These are phyloP conservation scores for Heliamphora exappendiculata DNA, from an alignment of 148 eudicot genomes.

Conservation along the genomic window DNA sequence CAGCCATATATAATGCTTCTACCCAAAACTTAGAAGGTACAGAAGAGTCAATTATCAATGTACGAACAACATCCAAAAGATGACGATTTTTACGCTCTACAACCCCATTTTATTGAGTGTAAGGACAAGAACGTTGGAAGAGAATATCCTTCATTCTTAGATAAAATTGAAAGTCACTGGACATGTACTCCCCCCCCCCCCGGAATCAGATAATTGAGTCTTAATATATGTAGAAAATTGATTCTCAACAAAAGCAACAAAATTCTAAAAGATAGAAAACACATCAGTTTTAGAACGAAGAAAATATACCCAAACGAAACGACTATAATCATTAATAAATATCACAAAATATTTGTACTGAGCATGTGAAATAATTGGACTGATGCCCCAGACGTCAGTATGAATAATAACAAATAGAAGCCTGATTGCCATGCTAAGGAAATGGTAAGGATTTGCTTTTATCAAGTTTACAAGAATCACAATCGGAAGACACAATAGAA, in stretches of 20 bases:
- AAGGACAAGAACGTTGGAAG: background rate
- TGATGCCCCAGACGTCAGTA: conserved; percentile 8
- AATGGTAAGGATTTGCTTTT: background rate
- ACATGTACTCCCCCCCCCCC: background rate
- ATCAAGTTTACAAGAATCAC: background rate
- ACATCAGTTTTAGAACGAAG: background rate
- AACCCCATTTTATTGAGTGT: conserved; percentile 3
- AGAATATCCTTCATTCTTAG: background rate
- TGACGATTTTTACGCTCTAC: background rate
- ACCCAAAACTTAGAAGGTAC: background rate
- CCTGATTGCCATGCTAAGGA: background rate
- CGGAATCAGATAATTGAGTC: background rate
- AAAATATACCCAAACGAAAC: background rate
- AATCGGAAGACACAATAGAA: background rate
- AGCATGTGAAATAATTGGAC: background rate
- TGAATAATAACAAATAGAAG: background rate
- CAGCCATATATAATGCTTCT: background rate
- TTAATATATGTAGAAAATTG: background rate
- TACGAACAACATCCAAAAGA: background rate
- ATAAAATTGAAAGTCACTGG: background rate
- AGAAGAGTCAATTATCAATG: background rate
- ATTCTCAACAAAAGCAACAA: background rate
- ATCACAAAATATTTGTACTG: background rate
- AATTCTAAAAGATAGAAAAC: background rate
- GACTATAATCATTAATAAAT: background rate